Evolutionary conservation across 495 filamentous ascomycete genomes (phyloP).

Genomic region (Penicillium silybi): DNA sequence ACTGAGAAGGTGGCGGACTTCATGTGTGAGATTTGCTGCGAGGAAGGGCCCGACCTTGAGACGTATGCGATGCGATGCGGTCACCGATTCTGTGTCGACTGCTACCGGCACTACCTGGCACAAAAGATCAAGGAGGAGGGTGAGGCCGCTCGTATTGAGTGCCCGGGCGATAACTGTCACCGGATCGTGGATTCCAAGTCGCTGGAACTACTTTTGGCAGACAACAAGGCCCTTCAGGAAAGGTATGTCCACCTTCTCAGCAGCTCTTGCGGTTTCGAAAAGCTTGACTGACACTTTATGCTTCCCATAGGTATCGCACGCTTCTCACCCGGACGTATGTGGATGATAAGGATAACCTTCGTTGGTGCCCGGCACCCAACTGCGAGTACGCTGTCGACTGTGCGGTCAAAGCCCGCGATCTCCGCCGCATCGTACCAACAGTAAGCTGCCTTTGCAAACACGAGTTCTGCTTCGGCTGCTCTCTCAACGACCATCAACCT

Average conservation of each 20-base stretch:
- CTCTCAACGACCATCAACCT: slow-evolving; percentile 87
- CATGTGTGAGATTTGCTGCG: slow-evolving; percentile 92
- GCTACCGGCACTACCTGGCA: slow-evolving; percentile 83
- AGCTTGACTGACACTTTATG: slow-evolving; percentile 11
- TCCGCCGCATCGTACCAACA: slow-evolving; percentile 80
- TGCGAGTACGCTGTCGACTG: slow-evolving; percentile 92
- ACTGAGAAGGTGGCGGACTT: slow-evolving; percentile 72
- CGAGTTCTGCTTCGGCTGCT: slow-evolving; percentile 94
- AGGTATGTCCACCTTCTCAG: slow-evolving; percentile 41
- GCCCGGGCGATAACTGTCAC: slow-evolving; percentile 81
- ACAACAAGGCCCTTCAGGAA: slow-evolving; percentile 56
- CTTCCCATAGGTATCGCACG: slow-evolving; percentile 63
- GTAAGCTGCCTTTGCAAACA: slow-evolving; percentile 81
- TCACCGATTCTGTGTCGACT: slow-evolving; percentile 92
- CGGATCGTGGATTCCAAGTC: slow-evolving; percentile 90
- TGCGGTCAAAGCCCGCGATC: slow-evolving; percentile 75
- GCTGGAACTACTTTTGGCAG: slow-evolving; percentile 73
- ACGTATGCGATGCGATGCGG: slow-evolving; percentile 95
- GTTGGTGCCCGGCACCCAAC: slow-evolving; percentile 96
- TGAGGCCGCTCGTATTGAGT: slow-evolving; percentile 91
- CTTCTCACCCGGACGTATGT: slow-evolving; percentile 92
- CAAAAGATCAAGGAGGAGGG: slow-evolving; percentile 95
- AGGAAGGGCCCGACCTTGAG: slow-evolving; percentile 73
- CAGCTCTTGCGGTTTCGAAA: no score
- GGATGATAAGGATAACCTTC: slow-evolving; percentile 89